Evolutionary conservation across 2,329 filamentous ascomycete species (phyloP), one percentile per base, ranked within the genome.

Genomic region (Teratosphaeria destructans): DNA sequence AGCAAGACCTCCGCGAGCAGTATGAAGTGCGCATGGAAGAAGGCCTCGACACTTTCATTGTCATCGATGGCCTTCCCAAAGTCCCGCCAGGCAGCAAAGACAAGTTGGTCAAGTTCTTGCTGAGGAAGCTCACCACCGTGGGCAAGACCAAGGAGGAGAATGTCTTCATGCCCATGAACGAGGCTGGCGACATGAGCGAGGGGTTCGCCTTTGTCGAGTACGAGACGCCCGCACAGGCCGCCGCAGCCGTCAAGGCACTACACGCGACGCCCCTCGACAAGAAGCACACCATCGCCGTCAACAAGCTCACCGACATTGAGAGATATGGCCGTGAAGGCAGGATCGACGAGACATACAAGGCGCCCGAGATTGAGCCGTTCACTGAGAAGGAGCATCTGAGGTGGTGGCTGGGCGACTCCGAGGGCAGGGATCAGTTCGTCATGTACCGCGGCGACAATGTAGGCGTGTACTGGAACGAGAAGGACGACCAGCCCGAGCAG

Each of bases 221-320:
- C 77, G 88, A 90, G 64, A 91, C 91, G 12, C 82, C 94, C 60
- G 90, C 88, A 71, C 92, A 97, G 79, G 94, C 94, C 32, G 82
- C 89, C 59, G 89, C 89, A 58, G 94, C 93, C 59, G 90, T 92
- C 68, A 92, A 95, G 75, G 85, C 89, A 70, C 87, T 99, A 61
- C 86, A 99, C 75, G 84, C 85, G 70, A 86, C 88, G 5, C 84
- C 93, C 53, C 88, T 99, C 70, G 94, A 99, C 80, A 97, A 95
- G 84, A 96, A 87, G 79, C 92, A 99, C 82, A 96, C 85, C 57
- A 85, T 99, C 68, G 84, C 87, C 64, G 92, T 99, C 69, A 99
- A 99, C 85, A 99, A 99, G 79, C 83, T 99, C 70, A 96, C 92
- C 70, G 94, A 99, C 73, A 92, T 99, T 71, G 94, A 99, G 74